A percentile compares a stretch with the other conserved stretches of the same genome.
Conservation (phyloP, 148 eudicot species). For the Polygonum maritimum region DNA sequence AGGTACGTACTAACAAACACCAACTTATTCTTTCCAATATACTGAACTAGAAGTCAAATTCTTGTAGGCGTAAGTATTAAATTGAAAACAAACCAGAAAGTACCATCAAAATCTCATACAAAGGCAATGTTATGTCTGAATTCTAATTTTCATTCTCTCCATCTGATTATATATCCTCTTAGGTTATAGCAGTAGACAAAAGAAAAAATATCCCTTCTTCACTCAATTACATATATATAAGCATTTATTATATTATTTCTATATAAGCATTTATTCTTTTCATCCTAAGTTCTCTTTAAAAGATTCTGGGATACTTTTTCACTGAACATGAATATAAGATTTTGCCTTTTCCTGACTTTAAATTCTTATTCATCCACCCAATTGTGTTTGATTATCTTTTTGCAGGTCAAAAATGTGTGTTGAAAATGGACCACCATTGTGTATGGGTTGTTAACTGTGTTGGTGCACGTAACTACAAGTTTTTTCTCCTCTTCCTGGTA, state of each 20-base stretch:
- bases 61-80: too few relatives aligned
- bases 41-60: too few relatives aligned
- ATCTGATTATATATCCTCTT: too few relatives aligned
- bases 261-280: not conserved
- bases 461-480: slow-evolving; percentile 90
- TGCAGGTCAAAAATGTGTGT: slow-evolving; percentile 89
- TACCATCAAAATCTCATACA: too few relatives aligned
- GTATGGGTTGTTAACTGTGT: slow-evolving; percentile 97
- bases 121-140: too few relatives aligned
- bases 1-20: too few relatives aligned
- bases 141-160: too few relatives aligned
- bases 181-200: too few relatives aligned
- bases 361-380: not conserved
- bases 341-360: not conserved
- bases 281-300: not conserved
- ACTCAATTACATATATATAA: not conserved
- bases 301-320: not conserved
- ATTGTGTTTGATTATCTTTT: slow-evolving; percentile 3
- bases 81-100: too few relatives aligned
- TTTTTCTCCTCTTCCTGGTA: slow-evolving; percentile 82
- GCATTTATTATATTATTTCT: not conserved
- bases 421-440: slow-evolving; percentile 98
- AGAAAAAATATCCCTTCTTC: too few relatives aligned
- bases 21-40: too few relatives aligned
- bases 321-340: not conserved